These are phyloP conservation scores for Dendrobium chrysotoxum DNA, from an alignment of 106 monocot species.

Conservation along the genomic window DNA sequence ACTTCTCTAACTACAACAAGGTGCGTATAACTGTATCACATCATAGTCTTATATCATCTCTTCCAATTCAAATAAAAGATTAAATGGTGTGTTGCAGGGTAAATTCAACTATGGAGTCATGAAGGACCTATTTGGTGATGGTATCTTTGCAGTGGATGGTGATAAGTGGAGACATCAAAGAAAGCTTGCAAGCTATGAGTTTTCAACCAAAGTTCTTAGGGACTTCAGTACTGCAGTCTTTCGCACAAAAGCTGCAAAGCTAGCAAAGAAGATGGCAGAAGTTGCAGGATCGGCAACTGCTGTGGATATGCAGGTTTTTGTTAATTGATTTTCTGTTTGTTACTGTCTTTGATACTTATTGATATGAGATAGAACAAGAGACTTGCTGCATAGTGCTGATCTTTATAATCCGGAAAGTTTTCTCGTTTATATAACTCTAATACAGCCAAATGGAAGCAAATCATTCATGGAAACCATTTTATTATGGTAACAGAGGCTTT, in stretches of 20 bases:
- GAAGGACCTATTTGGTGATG: slow-evolving; percentile 30
- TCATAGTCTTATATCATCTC: background rate
- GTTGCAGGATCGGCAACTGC: slow-evolving; percentile 7
- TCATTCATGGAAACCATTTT: no score
- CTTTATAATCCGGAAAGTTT: no score
- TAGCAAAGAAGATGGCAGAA: slow-evolving; percentile 16
- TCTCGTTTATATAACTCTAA: no score
- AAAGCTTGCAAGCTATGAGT: slow-evolving; percentile 33
- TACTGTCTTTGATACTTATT: background rate
- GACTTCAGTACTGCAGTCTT: slow-evolving; percentile 26
- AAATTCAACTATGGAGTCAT: slow-evolving; percentile 11
- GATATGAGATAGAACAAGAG: no score
- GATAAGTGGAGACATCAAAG: slow-evolving; percentile 32
- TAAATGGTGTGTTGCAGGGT: slow-evolving; percentile 12
- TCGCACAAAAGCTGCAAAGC: slow-evolving; percentile 13
- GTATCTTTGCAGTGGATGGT: slow-evolving; percentile 32
- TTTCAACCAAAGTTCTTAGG: slow-evolving; percentile 20
- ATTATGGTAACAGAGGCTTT: no score
- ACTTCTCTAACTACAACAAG: slow-evolving; percentile 36
- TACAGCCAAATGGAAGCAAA: no score
- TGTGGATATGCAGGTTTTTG: slow-evolving; percentile 24
- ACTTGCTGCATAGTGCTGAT: no score
- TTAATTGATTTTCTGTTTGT: background rate
- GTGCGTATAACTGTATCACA: background rate
- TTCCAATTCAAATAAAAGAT: background rate